Percentiles rank a stretch among this genome's conserved stretches.
Evolutionary conservation across 73 alveolate genomes (phyloP).

Genomic region (Uronychia setigera): DNA sequence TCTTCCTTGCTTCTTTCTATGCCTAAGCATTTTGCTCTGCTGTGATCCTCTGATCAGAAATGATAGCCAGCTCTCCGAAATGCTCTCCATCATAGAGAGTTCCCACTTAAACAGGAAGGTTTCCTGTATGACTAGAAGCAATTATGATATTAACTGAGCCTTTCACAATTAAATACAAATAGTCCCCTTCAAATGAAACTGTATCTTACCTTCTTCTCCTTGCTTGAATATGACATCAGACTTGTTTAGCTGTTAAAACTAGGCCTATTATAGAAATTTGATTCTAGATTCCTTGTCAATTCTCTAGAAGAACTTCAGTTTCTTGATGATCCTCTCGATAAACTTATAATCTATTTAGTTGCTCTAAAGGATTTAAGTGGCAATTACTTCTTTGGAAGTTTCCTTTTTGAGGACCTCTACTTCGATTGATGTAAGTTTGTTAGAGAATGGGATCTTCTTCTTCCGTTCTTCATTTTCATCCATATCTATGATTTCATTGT

Average conservation of each 20-base stretch:
- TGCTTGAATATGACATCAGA: background rate
- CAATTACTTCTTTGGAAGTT: background rate
- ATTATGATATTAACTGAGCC: slow-evolving; percentile 11
- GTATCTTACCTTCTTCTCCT: slow-evolving; percentile 15
- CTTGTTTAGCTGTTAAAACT: background rate
- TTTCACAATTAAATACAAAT: slow-evolving; percentile 19
- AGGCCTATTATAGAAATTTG: background rate
- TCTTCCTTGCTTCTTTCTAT: background rate
- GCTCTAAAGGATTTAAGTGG: background rate
- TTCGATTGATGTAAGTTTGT: background rate
- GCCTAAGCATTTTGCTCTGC: background rate
- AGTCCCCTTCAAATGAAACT: background rate
- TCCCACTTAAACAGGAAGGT: background rate
- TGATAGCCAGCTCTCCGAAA: slow-evolving; percentile 33
- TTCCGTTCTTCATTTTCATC: background rate
- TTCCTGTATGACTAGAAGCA: background rate
- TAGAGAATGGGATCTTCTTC: background rate
- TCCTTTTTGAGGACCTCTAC: background rate
- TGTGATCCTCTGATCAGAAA: background rate
- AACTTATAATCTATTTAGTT: background rate
- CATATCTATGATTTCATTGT: background rate
- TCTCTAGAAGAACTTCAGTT: background rate
- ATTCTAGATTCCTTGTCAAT: background rate
- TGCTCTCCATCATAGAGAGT: slow-evolving; percentile 37
- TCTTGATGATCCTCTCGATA: background rate